Base-by-base conservation (phyloP, 306 rosid genomes). In the Delonix regia region DNA sequence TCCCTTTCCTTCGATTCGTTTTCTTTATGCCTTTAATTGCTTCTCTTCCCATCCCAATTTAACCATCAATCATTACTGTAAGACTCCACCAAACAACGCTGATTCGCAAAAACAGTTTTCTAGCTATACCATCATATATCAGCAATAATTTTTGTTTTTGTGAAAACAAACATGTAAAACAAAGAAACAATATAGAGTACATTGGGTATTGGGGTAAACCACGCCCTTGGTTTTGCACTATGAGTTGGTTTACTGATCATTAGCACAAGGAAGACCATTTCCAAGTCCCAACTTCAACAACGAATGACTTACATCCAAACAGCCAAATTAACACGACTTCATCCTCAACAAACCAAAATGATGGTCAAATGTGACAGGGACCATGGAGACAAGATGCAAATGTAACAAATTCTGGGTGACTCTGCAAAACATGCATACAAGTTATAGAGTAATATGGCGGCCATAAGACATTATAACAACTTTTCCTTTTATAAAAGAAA, bases 101-200 rank as follows among this genome's bases (percentile, higher is more conserved):
- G 75, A n/a, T 38, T 16, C 62, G 30, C 22, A 8, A 36, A 18
- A 49, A 62, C 33, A 64, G 12, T 79, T 42, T 51, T 79, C 73
- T 74, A 74, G 78, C 25, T 49, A 66, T 69, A 30, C 55, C 62
- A 78, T 38, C 59, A 73, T 34, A 60, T 66, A 48, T 73, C 76
- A 73, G 15, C 79, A 27, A 76, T 41, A 55, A 16, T 63, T 74
- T 74, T 73, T 7, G 41, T 8, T 39, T 68, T 5, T 18, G 44
- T 28, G 30, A 27, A 28, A 28, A 5, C 25, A 30, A 30, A 47
- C 21, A 48, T 25, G 51, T 70, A 61, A 71, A 77, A 83, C 15
- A 67, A 78, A 73, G 53, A 74, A 60, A 74, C 63, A 68, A 78
- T 68, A 59, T 73, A 83, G 55, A 60, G 62, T 49, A 78, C 80